Base-by-base conservation (phyloP, 805 yeast species). In the Sugiyamaella floridensis region DNA sequence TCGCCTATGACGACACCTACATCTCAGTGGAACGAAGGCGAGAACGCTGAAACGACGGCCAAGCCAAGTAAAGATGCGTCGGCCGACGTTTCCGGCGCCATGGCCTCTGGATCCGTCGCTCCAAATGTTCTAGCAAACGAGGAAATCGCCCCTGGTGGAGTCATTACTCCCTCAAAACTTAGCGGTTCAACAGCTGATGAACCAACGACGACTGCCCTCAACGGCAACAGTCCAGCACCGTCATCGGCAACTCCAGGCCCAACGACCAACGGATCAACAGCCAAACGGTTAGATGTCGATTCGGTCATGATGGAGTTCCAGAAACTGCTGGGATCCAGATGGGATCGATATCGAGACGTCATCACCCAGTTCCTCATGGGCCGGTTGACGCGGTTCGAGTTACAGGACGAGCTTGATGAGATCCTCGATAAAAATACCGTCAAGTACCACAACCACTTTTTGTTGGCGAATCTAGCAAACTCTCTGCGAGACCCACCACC, bases 281-380 rank as follows among this genome's bases (percentile, higher is more conserved):
- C 48, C 15, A 53, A 48, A 40, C 70, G 88, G 57, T 69, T 83
- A 18, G 86, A 84, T 48, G 74, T 85, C n/a, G 85, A 82, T 51
- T 62, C 68, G 0, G 73, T 89, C 53, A 87, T 90, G 63, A 75
- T 78, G 40, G 88, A 85, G 51, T 80, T 93, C 56, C 90, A 87
- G 58, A 76, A 76, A 50, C 75, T 77, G 55, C 68, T 92, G 54
- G 97, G 97, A 1, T 73, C 76, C 45, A 79, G 80, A 47, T 92
- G 99, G 99, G 92, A 85, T 56, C 78, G 77, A 54, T 92, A 92
- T 67, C 90, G 95, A 57, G 85, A 83, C 52, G 76, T 87, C 4
- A 76, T 93, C 20, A 82, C 92, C 48, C 71, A 79, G 49, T 92
- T 89, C 61, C 72, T 92, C 40, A 67, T 85, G 40, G 96, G 96